Conservation (phyloP, 2,329 filamentous ascomycete species). For the Gaeumannomyces sp. region DNA sequence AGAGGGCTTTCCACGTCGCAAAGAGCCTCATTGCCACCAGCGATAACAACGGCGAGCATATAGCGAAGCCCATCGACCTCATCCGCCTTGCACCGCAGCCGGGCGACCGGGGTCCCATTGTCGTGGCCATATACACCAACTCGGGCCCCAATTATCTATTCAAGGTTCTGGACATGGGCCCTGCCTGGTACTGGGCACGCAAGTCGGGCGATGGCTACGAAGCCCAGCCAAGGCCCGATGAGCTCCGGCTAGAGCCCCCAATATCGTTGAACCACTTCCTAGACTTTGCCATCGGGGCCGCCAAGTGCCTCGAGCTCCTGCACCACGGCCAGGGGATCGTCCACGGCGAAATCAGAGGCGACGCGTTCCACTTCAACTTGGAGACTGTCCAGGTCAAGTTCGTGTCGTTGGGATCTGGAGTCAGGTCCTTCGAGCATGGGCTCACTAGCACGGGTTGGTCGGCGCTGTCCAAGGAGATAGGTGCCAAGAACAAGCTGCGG, state of each 20-base stretch:
- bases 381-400: conserved; percentile 69
- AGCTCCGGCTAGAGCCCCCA: conserved; percentile 46
- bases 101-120: conserved; percentile 63
- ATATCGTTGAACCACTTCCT: conserved; percentile 73
- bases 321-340: conserved; percentile 83
- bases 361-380: conserved; percentile 81
- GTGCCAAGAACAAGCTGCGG: conserved; percentile 81
- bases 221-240: conserved; percentile 32
- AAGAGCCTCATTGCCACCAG: conserved; percentile 64
- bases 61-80: conserved; percentile 74
- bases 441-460: conserved; percentile 83
- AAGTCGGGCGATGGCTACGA: conserved; percentile 47
- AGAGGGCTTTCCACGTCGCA: conserved; percentile 80
- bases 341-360: conserved; percentile 84
- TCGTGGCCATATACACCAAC: conserved; percentile 75
- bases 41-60: conserved; percentile 69
- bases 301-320: conserved; percentile 81
- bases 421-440: conserved; percentile 85
- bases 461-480: conserved; percentile 71
- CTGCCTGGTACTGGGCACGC: conserved; percentile 58
- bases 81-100: conserved; percentile 62
- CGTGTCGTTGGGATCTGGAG: conserved; percentile 78
- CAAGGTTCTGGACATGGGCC: conserved; percentile 69
- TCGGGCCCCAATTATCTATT: conserved; percentile 68
- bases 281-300: conserved; percentile 84